phyloP scores from a whole-genome alignment of 1,139 yeast species.

The Blastobotrys capitulatus region DNA sequence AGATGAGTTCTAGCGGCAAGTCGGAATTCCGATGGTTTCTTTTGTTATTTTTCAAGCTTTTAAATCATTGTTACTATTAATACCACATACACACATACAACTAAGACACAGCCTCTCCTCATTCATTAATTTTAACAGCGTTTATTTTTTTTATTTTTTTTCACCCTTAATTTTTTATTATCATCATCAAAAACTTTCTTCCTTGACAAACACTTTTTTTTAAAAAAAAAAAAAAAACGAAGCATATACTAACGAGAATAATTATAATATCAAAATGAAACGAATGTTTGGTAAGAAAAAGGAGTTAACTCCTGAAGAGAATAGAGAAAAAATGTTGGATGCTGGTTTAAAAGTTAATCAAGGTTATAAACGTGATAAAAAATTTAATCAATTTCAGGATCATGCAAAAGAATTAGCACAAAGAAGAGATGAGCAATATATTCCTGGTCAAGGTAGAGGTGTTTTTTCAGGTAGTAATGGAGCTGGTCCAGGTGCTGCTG shows the following conservation, averaged over 20 bases:
- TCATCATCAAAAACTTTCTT: too few relatives aligned
- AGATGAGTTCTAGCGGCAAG: too few relatives aligned
- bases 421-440: conserved; percentile 9
- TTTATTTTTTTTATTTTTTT: background rate
- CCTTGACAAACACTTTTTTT: background rate
- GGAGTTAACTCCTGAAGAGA: conserved; percentile 35
- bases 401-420: conserved; percentile 28
- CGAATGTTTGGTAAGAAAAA: conserved; percentile 33
- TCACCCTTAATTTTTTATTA: background rate
- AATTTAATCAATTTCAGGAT: conserved; percentile 33
- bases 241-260: background rate
- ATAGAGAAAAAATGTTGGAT: conserved; percentile 27
- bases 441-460: conserved; percentile 8
- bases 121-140: too few relatives aligned
- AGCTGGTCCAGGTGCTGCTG: conserved; percentile 29
- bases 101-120: conserved; percentile 4
- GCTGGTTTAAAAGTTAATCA: conserved; percentile 26
- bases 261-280: conserved; percentile 26
- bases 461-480: conserved; percentile 10
- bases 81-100: too few relatives aligned
- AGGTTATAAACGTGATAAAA: conserved; percentile 28
- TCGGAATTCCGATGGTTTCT: too few relatives aligned
- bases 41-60: too few relatives aligned
- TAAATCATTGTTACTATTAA: background rate
- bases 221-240: background rate